Base-by-base conservation (phyloP, 2,329 filamentous ascomycete species). In the Paradendryphiella salina region DNA sequence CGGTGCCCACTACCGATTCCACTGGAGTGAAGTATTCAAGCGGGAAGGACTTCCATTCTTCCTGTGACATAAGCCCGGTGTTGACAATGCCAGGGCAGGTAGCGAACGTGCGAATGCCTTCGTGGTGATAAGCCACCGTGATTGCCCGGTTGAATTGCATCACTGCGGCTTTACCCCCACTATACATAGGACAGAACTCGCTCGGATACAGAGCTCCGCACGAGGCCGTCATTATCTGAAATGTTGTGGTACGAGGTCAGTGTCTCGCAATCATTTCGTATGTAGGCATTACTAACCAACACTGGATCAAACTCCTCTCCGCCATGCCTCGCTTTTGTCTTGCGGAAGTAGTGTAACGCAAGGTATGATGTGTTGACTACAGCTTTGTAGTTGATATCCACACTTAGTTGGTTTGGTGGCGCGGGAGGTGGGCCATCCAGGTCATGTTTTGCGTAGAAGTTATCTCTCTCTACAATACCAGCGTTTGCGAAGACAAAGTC, bases 401-500 rank as follows among this genome's bases (percentile, higher is more conserved):
- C 68, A 37, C 73, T 69, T 8, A 73, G 65, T 15, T 71, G 57
- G 28, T 63, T 66, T 20, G 67, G 68, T 11, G 66, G 59, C 1
- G 76, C 59, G 0, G 67, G 66, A 1, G 56, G 54, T 5, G 57
- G 43, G 5, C 53, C 59, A n/a, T 50, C 50, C 20, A 73, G 40
- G 28, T 63, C 57, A 41, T 73, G 67, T 6, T 54, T 61, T 35
- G 65, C 66, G 56, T 74, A 78, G 61, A 77, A 77, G 47, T 75
- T 76, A 46, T 67, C 59, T 14, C 68, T 61, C 45, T 78, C 76
- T 6, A 78, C 64, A 17, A 79, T 71, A 1, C 78, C 78, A 0
- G 77, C 77, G 46, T 80, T 80, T 13, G 76, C 77, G 54, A 77
- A 80, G 28, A 80, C 76, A 52, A 80, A 78, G 63, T 80, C 77